Evolutionary conservation across 768 basidiomycete species (phyloP), one percentile per base, ranked within the genome.

Genomic region (Leccinum rimulosum): DNA sequence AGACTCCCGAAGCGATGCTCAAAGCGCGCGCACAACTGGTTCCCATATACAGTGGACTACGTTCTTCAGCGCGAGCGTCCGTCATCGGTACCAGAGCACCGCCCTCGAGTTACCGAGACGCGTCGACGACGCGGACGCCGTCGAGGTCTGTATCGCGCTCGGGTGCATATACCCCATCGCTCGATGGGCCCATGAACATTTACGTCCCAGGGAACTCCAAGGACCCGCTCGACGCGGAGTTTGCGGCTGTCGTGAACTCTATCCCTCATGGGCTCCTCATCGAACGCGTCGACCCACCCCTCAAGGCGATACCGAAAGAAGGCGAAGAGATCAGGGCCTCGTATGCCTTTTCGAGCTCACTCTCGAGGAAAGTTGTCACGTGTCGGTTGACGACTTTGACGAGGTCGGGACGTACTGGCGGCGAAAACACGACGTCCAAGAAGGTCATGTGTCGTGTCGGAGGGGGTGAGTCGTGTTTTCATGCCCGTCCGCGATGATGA

Each of bases 381-480:
- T 91, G 89, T 71, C 83, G 88, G 64, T 75, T 95, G 74, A 90
- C 92, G 49, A 89, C 91, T 50, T 77, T 92, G 69, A 84, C 85
- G 55, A 82, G 93, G 51, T 75, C 82, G 11, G 80, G 78, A 68
- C 77, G 73, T 22, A 68, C 73, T 36, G 71, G 78, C 52, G 77
- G 79, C 57, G 67, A 74, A 63, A 56, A 61, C 53, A 76, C 75
- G 50, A 80, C 75, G 63, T 78, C 79, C 64, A 92, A 89, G 83
- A 95, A 93, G 74, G 93, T 95, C 31, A 89, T 95, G 88, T 92
- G 89, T 75, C 86, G 93, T 60, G 88, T 95, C 61, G 93, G 93
- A 50, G 91, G 90, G 73, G 91, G 91, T 87, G 63, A 68, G 85
- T 78, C 6, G 47, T n/a, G 35, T 55, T 53, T 55, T 19, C 30